Base-by-base conservation (phyloP, 2,329 filamentous ascomycete genomes). In the Penicillium griseofulvum region DNA sequence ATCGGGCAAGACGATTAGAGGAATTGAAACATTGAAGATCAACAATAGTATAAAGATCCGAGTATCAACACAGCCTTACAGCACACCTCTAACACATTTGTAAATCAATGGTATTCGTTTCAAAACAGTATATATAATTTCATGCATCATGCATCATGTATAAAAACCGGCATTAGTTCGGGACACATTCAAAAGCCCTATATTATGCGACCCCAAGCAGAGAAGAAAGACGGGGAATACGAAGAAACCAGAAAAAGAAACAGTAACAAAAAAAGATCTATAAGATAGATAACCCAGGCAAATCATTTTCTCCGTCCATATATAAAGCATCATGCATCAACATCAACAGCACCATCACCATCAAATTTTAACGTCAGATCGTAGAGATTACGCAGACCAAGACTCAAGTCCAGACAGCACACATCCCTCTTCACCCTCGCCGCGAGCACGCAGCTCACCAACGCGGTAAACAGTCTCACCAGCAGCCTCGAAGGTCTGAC, bases 401-500 rank as follows among this genome's bases (percentile, higher is more conserved):
- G 64, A 76, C 61, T 81, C 75, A 68, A 90, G 74, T 52, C 86
- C 85, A 58, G 76, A 79, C 55, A 92, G 73, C 24, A 86, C 75
- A 68, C 88, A 90, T 3, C 82, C 85, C 65, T 86, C 79, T 45
- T 75, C 73, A 11, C 76, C 76, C 26, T 72, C 76, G 5, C 70
- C 67, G 64, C 86, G 82, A 59, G 80, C 74, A 38, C 87, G 81
- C 60, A 99, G 78, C 67, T 79, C 82, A 16, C 93, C 94, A 57
- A 97, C 85, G 26, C 77, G 81, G 70, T 83, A 91, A 4, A 96
- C 90, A 55, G 79, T 87, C 80, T 97, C 92, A 16, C 90, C 90
- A 43, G 80, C 78, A 6, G 83, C 80, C 1, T 81, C 89, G 63
- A 88, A 82, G 33, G 78, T 81, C 53, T 82, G 78, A 36, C 62